Evolutionary conservation across 2,329 filamentous ascomycete genomes (phyloP), one percentile per base, ranked within the genome.

Genomic region (Ophiostoma australiae): DNA sequence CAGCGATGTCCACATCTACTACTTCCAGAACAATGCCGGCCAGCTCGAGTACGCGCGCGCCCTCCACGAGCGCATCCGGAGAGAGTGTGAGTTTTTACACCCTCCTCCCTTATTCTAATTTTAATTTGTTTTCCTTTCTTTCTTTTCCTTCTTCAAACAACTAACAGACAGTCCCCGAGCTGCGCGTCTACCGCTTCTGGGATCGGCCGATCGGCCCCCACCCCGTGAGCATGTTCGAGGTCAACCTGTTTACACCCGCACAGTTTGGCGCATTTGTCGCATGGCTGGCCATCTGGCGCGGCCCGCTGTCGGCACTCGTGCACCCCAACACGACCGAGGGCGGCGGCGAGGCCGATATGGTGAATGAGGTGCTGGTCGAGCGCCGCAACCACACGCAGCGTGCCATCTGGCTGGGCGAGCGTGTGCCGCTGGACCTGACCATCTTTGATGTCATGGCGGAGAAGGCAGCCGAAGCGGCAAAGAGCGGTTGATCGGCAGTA

Each of bases 241-340:
- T 97, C 66, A 96, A 96, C 75, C 66, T 97, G 27, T 92, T 94
- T 78, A 93, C 90, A 0, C 94, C 93, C 0, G 89, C 88, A 3
- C 91, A 97, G 78, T 97, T 97, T 77, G 93, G 93, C 0, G 93
- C 94, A 0, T 96, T 97, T 76, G 82, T 97, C 55, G 86, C 92
- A 0, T 97, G 93, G 93, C 81, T 97, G 39, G 86, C 92, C 39
- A 87, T 97, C 71, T 90, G 94, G 80, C 85, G 93, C 5, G 93
- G 93, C 0, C 91, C 92, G 2, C 79, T 97, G 72, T 93, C 90
- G 67, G 93, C 83, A 4, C 81, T 97, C 27, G 79, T 97, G 1
- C 94, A 97, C 79, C 93, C 93, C 0, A 97, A 97, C 76, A 93
- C 91, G 0, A 83, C 85, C n/a, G 79, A 81, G 3, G 77, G 80